Evolutionary conservation across 2,329 filamentous ascomycete genomes (phyloP).

Genomic region (Dactylonectria macrodidyma): DNA sequence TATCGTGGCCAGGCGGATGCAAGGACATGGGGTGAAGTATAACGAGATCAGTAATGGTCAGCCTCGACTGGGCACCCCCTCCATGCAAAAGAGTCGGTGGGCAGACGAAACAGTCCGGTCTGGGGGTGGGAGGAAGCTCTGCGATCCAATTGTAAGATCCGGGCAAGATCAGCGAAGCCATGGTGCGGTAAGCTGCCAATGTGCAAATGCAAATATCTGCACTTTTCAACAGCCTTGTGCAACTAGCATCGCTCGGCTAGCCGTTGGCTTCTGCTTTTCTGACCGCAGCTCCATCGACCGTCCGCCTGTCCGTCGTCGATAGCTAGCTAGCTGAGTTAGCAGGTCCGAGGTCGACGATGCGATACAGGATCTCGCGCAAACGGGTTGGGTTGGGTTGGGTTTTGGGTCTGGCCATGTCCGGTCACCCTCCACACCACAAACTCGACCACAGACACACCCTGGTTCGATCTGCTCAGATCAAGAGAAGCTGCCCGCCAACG

Average conservation of each 20-base stretch:
- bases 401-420: slow-evolving; percentile 18
- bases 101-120: slow-evolving; percentile 5
- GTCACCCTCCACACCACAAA: slow-evolving; percentile 23
- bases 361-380: slow-evolving; percentile 6
- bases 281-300: too few species aligned
- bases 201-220: slow-evolving; percentile 2
- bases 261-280: neutral
- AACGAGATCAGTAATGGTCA: slow-evolving; percentile 18
- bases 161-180: slow-evolving; percentile 4
- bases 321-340: neutral
- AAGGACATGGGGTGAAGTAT: slow-evolving; percentile 10
- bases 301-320: neutral
- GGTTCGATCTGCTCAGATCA: slow-evolving; percentile 30
- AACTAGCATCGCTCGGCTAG: neutral
- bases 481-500: slow-evolving; percentile 15
- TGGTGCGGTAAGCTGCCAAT: neutral
- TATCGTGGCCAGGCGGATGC: slow-evolving; percentile 23
- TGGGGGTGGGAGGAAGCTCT: slow-evolving; percentile 2
- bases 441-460: slow-evolving; percentile 7
- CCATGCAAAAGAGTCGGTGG: slow-evolving; percentile 24
- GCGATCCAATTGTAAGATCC: slow-evolving; percentile 6
- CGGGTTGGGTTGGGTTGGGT: slow-evolving; percentile 23
- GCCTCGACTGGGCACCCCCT: slow-evolving; percentile 13
- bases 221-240: slow-evolving; percentile 13
- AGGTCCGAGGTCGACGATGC: slow-evolving; percentile 7